Evolutionary conservation across 1,284 basidiomycete species (phyloP).

Genomic region (Pascua guehoae): DNA sequence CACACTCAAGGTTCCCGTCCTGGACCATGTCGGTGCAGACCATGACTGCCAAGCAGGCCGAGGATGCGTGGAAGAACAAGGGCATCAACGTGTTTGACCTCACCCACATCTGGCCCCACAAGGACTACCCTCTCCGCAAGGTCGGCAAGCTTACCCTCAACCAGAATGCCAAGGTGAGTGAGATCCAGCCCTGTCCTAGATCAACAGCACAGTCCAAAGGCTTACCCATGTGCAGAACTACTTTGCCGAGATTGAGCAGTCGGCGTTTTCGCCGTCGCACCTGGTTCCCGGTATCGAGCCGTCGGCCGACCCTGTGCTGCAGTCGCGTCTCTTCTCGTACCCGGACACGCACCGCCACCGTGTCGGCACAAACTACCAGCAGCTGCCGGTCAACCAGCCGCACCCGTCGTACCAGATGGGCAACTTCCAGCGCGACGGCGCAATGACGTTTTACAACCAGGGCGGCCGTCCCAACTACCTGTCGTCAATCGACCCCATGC

Average conservation of each 20-base stretch:
- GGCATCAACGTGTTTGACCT: constrained; percentile 63
- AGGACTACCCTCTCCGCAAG: constrained; percentile 77
- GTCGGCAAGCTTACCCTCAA: constrained; percentile 83
- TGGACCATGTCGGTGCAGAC: constrained; percentile 59
- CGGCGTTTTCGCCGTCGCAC: constrained; percentile 64
- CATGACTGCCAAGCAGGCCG: constrained; percentile 86
- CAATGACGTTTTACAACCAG: constrained; percentile 66
- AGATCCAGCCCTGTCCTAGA: neutral
- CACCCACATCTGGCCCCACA: constrained; percentile 84
- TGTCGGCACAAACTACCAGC: constrained; percentile 67
- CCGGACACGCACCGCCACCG: constrained; percentile 87
- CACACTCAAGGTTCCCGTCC: constrained; percentile 31
- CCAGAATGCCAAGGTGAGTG: constrained; percentile 62
- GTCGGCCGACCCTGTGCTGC: constrained; percentile 82
- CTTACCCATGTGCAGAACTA: constrained; percentile 30
- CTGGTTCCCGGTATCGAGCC: constrained; percentile 82
- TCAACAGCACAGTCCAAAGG: no score
- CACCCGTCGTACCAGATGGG: constrained; percentile 58
- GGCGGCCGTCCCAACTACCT: constrained; percentile 82
- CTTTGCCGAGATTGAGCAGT: constrained; percentile 73
- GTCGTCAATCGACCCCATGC: constrained; percentile 58
- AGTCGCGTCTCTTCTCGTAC: constrained; percentile 91
- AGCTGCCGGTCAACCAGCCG: constrained; percentile 84
- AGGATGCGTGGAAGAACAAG: constrained; percentile 62
- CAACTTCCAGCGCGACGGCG: constrained; percentile 70